Evolutionary conservation across 495 filamentous ascomycete species (phyloP).

Genomic region (Evansstolkia leycettana): DNA sequence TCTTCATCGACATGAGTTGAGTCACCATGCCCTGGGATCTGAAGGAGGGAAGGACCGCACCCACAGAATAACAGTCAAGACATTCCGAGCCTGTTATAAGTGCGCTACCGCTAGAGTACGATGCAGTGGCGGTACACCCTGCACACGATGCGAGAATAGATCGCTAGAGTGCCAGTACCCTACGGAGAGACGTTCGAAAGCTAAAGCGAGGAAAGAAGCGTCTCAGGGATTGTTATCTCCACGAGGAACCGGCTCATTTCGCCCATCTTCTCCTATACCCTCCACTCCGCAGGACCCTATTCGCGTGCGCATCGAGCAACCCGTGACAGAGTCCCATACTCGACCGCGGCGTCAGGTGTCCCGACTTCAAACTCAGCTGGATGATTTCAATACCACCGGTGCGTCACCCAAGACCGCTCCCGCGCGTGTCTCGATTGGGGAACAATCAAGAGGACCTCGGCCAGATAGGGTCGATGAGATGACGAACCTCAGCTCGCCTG

Average conservation of each 20-base stretch:
- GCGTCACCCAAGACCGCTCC: no score
- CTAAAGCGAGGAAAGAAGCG: constrained; percentile 12
- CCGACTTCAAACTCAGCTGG: no score
- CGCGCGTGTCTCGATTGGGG: no score
- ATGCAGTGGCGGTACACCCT: constrained; percentile 42
- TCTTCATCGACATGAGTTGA: constrained; percentile 42
- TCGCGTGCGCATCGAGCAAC: no score
- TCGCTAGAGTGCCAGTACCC: constrained; percentile 41
- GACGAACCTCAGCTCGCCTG: no score
- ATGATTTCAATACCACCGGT: no score
- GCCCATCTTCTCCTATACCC: no score
- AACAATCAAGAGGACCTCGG: no score
- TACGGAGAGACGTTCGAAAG: constrained; percentile 30
- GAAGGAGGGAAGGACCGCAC: constrained; percentile 28
- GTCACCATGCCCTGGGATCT: constrained; percentile 30
- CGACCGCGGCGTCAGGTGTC: no score
- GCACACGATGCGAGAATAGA: constrained; percentile 38
- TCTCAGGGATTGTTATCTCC: constrained; percentile 3
- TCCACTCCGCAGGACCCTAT: no score
- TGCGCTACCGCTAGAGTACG: constrained; percentile 44
- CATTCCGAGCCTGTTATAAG: constrained; percentile 40
- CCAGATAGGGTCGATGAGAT: no score
- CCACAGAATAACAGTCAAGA: constrained; percentile 33
- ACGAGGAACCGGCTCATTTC: constrained; percentile 8
- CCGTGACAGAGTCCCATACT: no score